Percentiles rank a stretch among this genome's conserved stretches.
phyloP scores from a whole-genome alignment of 2,329 filamentous ascomycete species.

The Botryotinia convoluta region DNA sequence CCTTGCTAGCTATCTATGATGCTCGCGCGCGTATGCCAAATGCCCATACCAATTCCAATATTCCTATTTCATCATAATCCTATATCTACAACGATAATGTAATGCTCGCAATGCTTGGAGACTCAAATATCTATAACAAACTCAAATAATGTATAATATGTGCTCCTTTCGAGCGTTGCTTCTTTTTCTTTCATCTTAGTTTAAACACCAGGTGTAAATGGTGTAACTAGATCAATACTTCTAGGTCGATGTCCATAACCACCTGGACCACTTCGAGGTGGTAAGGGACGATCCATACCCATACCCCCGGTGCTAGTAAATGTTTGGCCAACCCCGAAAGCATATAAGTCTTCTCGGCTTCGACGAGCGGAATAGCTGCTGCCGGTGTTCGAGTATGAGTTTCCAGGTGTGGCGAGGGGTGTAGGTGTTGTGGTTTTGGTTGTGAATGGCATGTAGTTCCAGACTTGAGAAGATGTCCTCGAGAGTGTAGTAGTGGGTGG shows the following conservation, averaged over 20 bases:
- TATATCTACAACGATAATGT: neutral
- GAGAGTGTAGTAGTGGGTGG: slow-evolving; percentile 25
- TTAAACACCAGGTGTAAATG: slow-evolving; percentile 34
- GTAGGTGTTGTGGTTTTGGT: slow-evolving; percentile 29
- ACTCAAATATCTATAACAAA: neutral
- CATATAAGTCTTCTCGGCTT: slow-evolving; percentile 31
- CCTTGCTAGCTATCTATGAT: neutral
- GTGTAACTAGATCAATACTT: slow-evolving; percentile 63
- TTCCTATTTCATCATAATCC: slow-evolving; percentile 1
- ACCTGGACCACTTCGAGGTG: slow-evolving; percentile 50
- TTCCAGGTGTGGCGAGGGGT: slow-evolving; percentile 30
- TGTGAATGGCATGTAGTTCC: slow-evolving; percentile 37
- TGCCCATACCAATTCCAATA: neutral
- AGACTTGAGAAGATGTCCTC: slow-evolving; percentile 31
- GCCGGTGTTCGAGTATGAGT: slow-evolving; percentile 28
- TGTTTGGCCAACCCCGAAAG: slow-evolving; percentile 35
- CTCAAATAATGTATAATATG: neutral
- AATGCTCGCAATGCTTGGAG: neutral
- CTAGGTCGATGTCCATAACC: slow-evolving; percentile 54
- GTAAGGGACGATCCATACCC: slow-evolving; percentile 55
- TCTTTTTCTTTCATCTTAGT: neutral
- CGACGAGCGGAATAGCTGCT: slow-evolving; percentile 26
- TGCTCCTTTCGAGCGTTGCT: neutral
- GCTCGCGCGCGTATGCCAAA: neutral
- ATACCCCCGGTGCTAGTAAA: slow-evolving; percentile 36